A percentile compares a stretch with the other conserved stretches of the same genome.
phyloP scores from a whole-genome alignment of 805 yeast species.

The Pichia nakasei region DNA sequence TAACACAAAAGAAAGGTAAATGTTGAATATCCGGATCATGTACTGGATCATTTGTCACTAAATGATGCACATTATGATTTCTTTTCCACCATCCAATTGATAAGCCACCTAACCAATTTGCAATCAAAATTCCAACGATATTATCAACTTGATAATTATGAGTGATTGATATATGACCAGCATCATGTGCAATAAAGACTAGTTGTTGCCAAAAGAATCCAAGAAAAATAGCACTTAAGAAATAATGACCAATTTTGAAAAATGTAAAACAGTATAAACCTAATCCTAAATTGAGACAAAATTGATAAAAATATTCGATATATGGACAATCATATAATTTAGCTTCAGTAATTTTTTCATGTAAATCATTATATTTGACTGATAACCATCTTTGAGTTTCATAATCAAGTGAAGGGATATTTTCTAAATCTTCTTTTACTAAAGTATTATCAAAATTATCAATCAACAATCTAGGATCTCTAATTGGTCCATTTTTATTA shows the following conservation, averaged over 20 bases:
- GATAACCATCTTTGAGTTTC: slow-evolving; percentile 54
- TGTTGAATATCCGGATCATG: slow-evolving; percentile 95
- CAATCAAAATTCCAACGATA: slow-evolving; percentile 60
- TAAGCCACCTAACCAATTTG: slow-evolving; percentile 79
- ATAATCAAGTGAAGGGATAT: slow-evolving; percentile 58
- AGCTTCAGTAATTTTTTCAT: slow-evolving; percentile 40
- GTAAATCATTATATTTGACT: slow-evolving; percentile 51
- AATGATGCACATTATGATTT: slow-evolving; percentile 88
- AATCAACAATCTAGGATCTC: slow-evolving; percentile 48
- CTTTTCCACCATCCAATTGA: slow-evolving; percentile 94
- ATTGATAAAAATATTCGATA: slow-evolving; percentile 63
- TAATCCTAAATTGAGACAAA: slow-evolving; percentile 48
- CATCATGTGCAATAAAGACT: slow-evolving; percentile 83
- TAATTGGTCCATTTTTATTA: slow-evolving; percentile 24
- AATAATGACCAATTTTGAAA: slow-evolving; percentile 36
- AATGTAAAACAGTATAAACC: slow-evolving; percentile 42
- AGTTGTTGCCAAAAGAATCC: slow-evolving; percentile 87
- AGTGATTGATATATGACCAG: slow-evolving; percentile 78
- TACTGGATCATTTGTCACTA: slow-evolving; percentile 85
- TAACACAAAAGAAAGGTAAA: slow-evolving; percentile 83
- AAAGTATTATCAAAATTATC: slow-evolving; percentile 50
- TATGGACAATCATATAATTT: slow-evolving; percentile 71
- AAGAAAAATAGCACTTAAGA: slow-evolving; percentile 51
- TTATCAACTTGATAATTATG: slow-evolving; percentile 75
- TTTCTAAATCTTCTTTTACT: slow-evolving; percentile 45